Evolutionary conservation across 2,329 filamentous ascomycete genomes (phyloP).

Genomic region (Orbilia oligospora): DNA sequence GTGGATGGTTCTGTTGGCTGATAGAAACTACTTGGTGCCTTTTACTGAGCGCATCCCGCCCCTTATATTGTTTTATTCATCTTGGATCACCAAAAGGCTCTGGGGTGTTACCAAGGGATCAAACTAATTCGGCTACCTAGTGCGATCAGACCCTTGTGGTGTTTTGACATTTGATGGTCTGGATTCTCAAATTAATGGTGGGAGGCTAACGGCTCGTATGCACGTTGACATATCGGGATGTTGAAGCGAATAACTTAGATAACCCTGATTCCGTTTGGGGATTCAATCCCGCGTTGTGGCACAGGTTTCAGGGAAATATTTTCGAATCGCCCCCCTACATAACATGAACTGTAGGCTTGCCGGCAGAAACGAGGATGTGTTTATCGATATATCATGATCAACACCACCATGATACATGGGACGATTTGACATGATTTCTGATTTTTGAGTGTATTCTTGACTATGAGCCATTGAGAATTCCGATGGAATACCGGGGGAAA

Average conservation of each 20-base stretch:
- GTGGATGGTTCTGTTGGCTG: no score
- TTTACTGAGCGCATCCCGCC: neutral
- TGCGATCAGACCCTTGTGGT: conserved; percentile 25
- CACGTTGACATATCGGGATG: conserved; percentile 31
- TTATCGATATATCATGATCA: no score
- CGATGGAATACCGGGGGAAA: no score
- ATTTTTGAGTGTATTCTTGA: no score
- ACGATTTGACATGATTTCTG: no score
- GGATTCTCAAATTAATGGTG: conserved; percentile 19
- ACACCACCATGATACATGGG: no score
- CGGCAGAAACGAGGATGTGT: no score
- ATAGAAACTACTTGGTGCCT: neutral
- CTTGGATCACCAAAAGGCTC: neutral
- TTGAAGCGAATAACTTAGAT: conserved; percentile 33
- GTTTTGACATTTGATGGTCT: conserved; percentile 10
- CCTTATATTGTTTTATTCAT: conserved; percentile 2
- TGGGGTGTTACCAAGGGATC: conserved; percentile 25
- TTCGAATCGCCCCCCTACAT: no score
- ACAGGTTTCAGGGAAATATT: neutral
- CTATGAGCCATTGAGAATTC: no score
- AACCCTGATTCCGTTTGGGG: neutral
- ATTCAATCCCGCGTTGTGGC: conserved; percentile 3
- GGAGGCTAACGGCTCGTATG: conserved; percentile 40
- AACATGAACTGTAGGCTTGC: no score
- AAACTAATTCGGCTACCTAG: conserved; percentile 17